Evolutionary conservation across 2,329 filamentous ascomycete species (phyloP).

Genomic region (Fusarium sp.): DNA sequence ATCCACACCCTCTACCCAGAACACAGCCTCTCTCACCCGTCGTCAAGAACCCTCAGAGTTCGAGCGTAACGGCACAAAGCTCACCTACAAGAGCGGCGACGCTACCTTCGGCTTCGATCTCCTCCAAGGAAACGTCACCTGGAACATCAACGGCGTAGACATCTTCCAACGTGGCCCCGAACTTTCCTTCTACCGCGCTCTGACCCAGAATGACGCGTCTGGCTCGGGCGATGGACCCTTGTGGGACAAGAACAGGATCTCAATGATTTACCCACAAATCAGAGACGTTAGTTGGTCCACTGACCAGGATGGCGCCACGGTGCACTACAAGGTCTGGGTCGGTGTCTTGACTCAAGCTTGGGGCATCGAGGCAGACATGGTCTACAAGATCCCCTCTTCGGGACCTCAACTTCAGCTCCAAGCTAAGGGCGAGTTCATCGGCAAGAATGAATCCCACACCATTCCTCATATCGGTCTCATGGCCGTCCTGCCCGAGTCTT

Average conservation of each 20-base stretch:
- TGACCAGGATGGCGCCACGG: accelerated
- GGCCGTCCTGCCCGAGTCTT: neutral
- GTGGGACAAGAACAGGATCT: conserved; percentile 1
- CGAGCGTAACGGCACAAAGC: neutral
- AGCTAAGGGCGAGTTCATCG: neutral
- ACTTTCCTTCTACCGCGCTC: conserved; percentile 8
- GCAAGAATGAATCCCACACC: conserved; percentile 4
- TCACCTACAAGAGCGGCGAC: neutral
- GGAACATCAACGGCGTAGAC: neutral
- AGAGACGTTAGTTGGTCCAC: neutral
- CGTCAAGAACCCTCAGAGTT: neutral
- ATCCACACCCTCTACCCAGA: accelerated
- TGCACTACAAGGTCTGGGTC: conserved; percentile 28
- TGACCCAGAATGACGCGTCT: conserved; percentile 14
- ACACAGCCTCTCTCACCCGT: accelerated
- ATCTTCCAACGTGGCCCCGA: conserved; percentile 18
- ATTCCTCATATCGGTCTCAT: conserved; percentile 20
- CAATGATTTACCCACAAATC: conserved; percentile 13
- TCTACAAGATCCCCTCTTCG: conserved; percentile 1
- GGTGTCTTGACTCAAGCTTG: conserved; percentile 10
- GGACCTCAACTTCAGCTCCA: neutral
- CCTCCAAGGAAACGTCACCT: neutral
- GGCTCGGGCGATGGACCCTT: conserved; percentile 2
- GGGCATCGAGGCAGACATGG: conserved; percentile 19
- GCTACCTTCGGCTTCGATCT: conserved; percentile 2